Evolutionary conservation across 768 basidiomycete species (phyloP).

Genomic region (Lenzites betulinus): DNA sequence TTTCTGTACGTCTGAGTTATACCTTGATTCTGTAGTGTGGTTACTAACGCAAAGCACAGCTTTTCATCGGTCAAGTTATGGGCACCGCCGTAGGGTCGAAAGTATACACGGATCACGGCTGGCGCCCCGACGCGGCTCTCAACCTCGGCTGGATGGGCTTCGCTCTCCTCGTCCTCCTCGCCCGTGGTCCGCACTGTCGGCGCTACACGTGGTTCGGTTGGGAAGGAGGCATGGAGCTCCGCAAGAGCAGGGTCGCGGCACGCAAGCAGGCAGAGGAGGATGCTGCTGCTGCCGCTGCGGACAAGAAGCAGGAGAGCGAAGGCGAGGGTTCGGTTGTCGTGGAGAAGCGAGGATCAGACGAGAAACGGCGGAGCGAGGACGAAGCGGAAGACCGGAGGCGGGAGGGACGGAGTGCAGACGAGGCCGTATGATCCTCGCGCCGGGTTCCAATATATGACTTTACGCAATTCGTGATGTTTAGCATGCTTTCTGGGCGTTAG

Average conservation of each 20-base stretch:
- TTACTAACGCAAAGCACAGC: constrained; percentile 22
- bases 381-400: not conserved
- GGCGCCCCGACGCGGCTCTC: constrained; percentile 65
- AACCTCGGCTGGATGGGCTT: constrained; percentile 60
- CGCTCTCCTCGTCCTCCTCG: constrained; percentile 55
- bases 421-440: not conserved
- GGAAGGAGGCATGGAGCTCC: constrained; percentile 47
- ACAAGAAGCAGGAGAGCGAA: not conserved
- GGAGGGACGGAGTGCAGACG: not conserved
- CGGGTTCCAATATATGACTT: too few relatives aligned
- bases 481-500: not conserved
- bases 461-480: not conserved
- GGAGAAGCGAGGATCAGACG: not conserved
- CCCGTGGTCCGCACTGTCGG: constrained; percentile 66
- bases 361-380: constrained; percentile 1
- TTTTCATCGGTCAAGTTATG: constrained; percentile 82
- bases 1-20: constrained; percentile 49
- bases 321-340: not conserved
- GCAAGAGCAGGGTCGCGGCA: constrained; percentile 7
- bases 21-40: not conserved
- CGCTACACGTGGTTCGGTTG: constrained; percentile 66
- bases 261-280: not conserved
- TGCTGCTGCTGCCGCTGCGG: constrained; percentile 2
- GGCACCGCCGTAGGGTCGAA: constrained; percentile 76
- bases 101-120: constrained; percentile 70